A percentile compares a stretch with the other conserved stretches of the same genome.
These are phyloP conservation scores for Gillenia trifoliata DNA, from an alignment of 306 rosid genomes.

Conservation along the genomic window DNA sequence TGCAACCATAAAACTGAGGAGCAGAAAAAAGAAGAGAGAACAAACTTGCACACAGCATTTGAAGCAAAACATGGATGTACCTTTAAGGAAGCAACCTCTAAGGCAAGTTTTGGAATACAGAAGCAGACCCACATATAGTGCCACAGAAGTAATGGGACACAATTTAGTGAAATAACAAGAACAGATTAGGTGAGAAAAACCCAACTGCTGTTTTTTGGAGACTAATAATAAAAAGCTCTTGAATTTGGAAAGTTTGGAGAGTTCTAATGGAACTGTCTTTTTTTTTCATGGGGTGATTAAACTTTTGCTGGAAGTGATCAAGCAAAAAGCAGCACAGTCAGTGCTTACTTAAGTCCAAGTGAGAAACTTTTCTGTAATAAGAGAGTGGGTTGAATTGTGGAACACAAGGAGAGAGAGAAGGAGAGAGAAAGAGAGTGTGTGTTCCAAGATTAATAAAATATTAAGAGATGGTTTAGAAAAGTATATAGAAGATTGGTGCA, in stretches of 20 bases:
- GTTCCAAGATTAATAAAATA: not conserved
- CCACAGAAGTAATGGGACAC: conserved; percentile 10
- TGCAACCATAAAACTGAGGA: conserved; percentile 19
- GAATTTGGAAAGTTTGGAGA: conserved; percentile 34
- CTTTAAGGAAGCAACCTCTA: conserved; percentile 30
- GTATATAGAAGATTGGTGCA: conserved; percentile 8
- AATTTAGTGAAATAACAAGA: conserved; percentile 16
- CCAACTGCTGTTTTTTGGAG: conserved; percentile 16
- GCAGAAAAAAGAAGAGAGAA: conserved; percentile 20
- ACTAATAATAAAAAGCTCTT: conserved; percentile 20
- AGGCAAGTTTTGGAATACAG: conserved; percentile 17
- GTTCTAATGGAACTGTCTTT: conserved; percentile 19
- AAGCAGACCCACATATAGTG: conserved; percentile 48
- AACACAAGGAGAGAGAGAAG: not conserved
- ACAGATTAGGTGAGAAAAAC: conserved; percentile 28
- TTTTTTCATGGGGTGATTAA: conserved; percentile 18
- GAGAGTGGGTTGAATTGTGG: conserved; percentile 34
- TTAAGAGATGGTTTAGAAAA: conserved; percentile 16
- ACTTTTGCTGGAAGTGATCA: conserved; percentile 29
- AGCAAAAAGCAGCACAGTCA: conserved; percentile 32
- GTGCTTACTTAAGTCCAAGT: not conserved
- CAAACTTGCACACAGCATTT: conserved; percentile 21
- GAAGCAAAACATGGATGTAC: conserved; percentile 35
- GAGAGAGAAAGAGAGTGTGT: conserved; percentile 7
- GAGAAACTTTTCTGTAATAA: conserved; percentile 21